Percentiles rank a stretch among this genome's conserved stretches.
These are phyloP conservation scores for Cutaneotrichosporon dermatis DNA, from an alignment of 1,284 basidiomycete genomes.

Conservation along the genomic window DNA sequence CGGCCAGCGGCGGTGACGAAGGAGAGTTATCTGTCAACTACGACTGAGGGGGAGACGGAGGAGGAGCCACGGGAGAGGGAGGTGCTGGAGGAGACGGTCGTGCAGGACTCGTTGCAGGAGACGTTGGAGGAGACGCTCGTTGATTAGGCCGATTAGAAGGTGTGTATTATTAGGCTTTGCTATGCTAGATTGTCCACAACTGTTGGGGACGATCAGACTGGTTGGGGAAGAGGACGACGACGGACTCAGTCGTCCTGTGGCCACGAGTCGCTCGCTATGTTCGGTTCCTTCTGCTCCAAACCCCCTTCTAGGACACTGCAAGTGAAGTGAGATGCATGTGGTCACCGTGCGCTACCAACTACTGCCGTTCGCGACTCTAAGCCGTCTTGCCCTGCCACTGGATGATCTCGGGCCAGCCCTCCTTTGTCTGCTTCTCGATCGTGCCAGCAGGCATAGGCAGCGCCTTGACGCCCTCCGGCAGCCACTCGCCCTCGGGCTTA, in stretches of 20 bases:
- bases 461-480: conserved; percentile 74
- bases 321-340: conserved; percentile 7
- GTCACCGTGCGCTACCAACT: not conserved
- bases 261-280: too few relatives aligned
- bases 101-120: conserved; percentile 4
- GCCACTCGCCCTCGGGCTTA: conserved; percentile 66
- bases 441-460: conserved; percentile 92
- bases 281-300: too few relatives aligned
- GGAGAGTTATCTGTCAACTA: conserved; percentile 12
- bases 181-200: too few relatives aligned
- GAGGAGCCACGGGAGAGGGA: conserved; percentile 4
- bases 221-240: too few relatives aligned
- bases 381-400: conserved; percentile 38
- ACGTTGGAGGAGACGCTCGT: not conserved
- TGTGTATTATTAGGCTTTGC: too few relatives aligned
- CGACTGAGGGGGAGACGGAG: conserved; percentile 18
- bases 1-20: not conserved
- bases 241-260: too few relatives aligned
- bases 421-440: conserved; percentile 55
- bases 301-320: too few relatives aligned
- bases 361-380: not conserved
- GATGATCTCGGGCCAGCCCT: conserved; percentile 42
- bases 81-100: conserved; percentile 27
- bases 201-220: too few relatives aligned
- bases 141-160: not conserved